Evolutionary conservation across 495 filamentous ascomycete genomes (phyloP), one percentile per base, ranked within the genome.

Genomic region (Penicillium riverlandense): DNA sequence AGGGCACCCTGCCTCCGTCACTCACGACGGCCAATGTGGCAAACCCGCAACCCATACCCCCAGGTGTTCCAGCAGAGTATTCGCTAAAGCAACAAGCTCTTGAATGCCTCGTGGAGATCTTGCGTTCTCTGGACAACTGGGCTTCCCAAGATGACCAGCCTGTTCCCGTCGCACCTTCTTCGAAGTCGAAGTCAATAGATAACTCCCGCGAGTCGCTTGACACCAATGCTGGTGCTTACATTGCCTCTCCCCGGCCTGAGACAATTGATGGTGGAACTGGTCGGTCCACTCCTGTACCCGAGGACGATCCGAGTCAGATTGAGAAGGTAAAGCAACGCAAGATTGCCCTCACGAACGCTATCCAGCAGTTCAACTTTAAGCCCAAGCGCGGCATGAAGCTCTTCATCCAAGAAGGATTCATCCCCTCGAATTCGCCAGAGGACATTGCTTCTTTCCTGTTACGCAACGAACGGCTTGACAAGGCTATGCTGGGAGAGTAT

Each of bases 291-390:
- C 86, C 90, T 7, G 50, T 85, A 7, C 59, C 84, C 1, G 88
- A 94, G 44, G 92, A 98, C 56, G 94, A 99, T 50, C 90, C 89
- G 2, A 85, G 76, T 35, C 82, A 97, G 56, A 74, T 99, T 29
- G 92, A 96, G 56, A 94, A 84, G 59, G 88, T 86, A 40, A 97
- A 96, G 70, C 86, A 88, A 47, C 76, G 84, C 35, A 99, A 99
- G 68, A 97, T 88, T 27, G 91, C 91, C 4, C 69, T 96, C 44
- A 84, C 80, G 34, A 90, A 94, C 50, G 88, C 85, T 1, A 83
- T 96, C 49, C 83, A 84, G 34, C 86, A 88, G 45, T 99, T 99
- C 72, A 99, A 99, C 58, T 97, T 88, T 75, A 99, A 99, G 58
- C 88, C 94, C 4, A 99, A 97, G 60, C 81, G 86, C 30, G 92